Percentiles rank a stretch among this genome's conserved stretches.
Conservation (phyloP, 2,329 filamentous ascomycete genomes). For the Botrytis pseudocinerea region DNA sequence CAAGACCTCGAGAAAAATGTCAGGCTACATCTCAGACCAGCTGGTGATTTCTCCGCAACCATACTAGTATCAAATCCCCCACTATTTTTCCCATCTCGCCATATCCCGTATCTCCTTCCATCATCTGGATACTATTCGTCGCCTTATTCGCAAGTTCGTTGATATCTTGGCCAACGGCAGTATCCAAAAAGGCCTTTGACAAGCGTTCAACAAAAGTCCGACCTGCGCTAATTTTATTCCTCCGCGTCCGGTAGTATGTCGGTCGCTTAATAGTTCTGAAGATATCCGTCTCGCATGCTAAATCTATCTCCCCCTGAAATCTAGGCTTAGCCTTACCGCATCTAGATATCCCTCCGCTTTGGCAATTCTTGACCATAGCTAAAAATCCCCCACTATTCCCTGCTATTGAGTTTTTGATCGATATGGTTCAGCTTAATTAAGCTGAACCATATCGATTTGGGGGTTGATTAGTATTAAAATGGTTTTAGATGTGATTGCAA, state of each 20-base stretch:
- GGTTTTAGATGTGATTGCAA: too few species aligned
- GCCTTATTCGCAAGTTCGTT: background rate
- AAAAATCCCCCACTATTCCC: too few species aligned
- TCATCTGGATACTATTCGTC: background rate
- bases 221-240: background rate
- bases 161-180: background rate
- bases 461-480: too few species aligned
- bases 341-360: too few species aligned
- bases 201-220: background rate
- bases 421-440: too few species aligned
- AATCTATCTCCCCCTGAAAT: background rate
- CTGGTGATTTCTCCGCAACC: too few species aligned
- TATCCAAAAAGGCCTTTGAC: background rate
- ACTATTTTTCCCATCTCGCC: background rate
- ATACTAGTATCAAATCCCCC: background rate
- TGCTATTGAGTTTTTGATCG: too few species aligned
- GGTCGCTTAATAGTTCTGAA: fast-evolving
- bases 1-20: background rate
- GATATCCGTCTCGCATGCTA: background rate
- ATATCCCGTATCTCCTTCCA: background rate
- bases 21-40: background rate
- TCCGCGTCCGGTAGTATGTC: background rate
- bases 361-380: too few species aligned
- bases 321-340: too few species aligned
- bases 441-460: too few species aligned